A percentile compares a stretch with the other conserved stretches of the same genome.
Conservation (phyloP, 2,329 filamentous ascomycete genomes). For the Fusarium staphyleae region DNA sequence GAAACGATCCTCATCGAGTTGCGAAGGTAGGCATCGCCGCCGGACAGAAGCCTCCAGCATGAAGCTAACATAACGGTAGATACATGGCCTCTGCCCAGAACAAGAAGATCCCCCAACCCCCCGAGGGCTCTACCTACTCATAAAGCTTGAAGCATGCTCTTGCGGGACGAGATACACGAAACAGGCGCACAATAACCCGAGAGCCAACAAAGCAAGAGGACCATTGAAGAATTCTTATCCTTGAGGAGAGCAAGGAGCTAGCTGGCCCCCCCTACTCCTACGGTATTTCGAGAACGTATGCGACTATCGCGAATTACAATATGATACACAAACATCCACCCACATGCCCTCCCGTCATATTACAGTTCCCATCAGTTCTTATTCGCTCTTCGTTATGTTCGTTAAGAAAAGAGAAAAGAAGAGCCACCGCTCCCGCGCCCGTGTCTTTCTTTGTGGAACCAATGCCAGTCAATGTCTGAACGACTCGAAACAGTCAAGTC, state of each 20-base stretch:
- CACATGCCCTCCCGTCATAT: slow-evolving; percentile 29
- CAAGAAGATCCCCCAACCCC: slow-evolving; percentile 94
- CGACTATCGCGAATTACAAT: slow-evolving; percentile 40
- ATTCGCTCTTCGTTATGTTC: slow-evolving; percentile 35
- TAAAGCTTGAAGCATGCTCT: slow-evolving; percentile 28
- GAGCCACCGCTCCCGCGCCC: slow-evolving; percentile 17
- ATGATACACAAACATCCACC: slow-evolving; percentile 38
- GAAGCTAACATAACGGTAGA: slow-evolving; percentile 53
- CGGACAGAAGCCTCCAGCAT: neutral
- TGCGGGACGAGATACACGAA: slow-evolving; percentile 16
- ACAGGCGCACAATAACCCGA: neutral
- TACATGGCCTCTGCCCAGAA: slow-evolving; percentile 92
- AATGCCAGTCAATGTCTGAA: neutral
- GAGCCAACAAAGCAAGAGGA: slow-evolving; percentile 16
- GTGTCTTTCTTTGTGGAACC: slow-evolving; percentile 5
- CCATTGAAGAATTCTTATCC: slow-evolving; percentile 1
- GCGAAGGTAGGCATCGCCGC: slow-evolving; percentile 64
- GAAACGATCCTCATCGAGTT: slow-evolving; percentile 91
- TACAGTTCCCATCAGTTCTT: slow-evolving; percentile 24
- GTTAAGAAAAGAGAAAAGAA: slow-evolving; percentile 27
- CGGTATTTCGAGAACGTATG: slow-evolving; percentile 23
- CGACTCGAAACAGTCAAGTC: slow-evolving; percentile 17
- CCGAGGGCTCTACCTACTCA: slow-evolving; percentile 73
- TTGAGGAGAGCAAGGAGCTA: slow-evolving; percentile 27
- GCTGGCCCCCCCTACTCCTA: slow-evolving; percentile 21